phyloP scores from a whole-genome alignment of 1,284 basidiomycete species.

The Melampsora americana region DNA sequence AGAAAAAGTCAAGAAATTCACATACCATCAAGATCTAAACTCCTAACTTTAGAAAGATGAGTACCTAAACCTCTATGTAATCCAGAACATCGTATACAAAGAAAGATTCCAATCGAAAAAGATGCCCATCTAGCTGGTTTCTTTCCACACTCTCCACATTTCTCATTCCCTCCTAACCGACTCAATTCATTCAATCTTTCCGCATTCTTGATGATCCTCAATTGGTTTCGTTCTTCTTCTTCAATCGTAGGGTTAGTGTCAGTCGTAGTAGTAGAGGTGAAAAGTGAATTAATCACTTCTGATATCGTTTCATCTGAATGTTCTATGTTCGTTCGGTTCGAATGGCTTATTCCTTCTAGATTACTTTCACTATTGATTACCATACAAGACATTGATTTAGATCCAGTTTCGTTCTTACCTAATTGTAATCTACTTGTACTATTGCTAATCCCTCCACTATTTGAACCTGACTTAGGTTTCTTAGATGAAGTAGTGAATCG shows the following conservation, averaged over 20 bases:
- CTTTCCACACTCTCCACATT: conserved; percentile 40
- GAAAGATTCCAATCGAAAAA: conserved; percentile 57
- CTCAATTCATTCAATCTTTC: neutral
- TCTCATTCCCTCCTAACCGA: conserved; percentile 8
- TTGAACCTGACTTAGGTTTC: too few relatives aligned
- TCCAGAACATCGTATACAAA: conserved; percentile 60
- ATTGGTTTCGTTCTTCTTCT: conserved; percentile 3
- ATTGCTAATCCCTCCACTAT: too few relatives aligned
- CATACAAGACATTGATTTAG: too few relatives aligned
- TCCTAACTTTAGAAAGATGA: conserved; percentile 59
- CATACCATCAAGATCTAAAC: conserved; percentile 58
- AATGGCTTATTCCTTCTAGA: neutral
- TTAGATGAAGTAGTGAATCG: too few relatives aligned
- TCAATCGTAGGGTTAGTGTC: too few relatives aligned
- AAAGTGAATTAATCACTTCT: too few relatives aligned
- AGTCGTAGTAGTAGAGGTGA: too few relatives aligned
- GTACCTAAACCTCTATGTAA: conserved; percentile 59
- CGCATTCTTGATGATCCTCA: neutral
- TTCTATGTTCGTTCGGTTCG: neutral
- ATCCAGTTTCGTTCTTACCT: neutral
- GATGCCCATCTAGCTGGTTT: conserved; percentile 55
- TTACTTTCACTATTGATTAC: neutral
- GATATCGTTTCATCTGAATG: neutral
- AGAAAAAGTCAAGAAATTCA: neutral
- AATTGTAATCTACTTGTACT: too few relatives aligned